Percentiles rank a stretch among this genome's conserved stretches.
Evolutionary conservation across 768 basidiomycete species (phyloP).

Genomic region (Lyophyllum decastes): DNA sequence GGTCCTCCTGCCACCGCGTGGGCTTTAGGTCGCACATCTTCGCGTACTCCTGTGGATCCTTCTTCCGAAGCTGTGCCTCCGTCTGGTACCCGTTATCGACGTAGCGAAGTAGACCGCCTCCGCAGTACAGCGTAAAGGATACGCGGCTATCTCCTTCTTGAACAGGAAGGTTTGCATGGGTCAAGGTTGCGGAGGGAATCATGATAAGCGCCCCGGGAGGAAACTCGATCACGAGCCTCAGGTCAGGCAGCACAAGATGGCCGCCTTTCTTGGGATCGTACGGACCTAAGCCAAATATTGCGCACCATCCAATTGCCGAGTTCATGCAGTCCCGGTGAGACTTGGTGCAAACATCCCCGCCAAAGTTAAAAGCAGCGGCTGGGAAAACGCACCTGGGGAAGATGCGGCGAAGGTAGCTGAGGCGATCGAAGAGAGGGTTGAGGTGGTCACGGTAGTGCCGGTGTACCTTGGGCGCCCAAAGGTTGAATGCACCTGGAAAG

Average conservation of each 20-base stretch:
- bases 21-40: too few relatives aligned
- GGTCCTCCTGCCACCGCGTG: too few relatives aligned
- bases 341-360: neutral
- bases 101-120: slow-evolving; percentile 1
- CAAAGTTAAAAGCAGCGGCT: neutral
- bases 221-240: slow-evolving; percentile 4
- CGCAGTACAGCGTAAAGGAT: slow-evolving; percentile 1
- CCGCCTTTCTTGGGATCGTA: slow-evolving; percentile 1
- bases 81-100: slow-evolving; percentile 5
- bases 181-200: slow-evolving; percentile 6
- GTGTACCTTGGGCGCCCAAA: neutral
- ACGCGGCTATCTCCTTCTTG: too few relatives aligned
- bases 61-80: neutral
- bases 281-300: neutral
- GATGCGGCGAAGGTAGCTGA: neutral
- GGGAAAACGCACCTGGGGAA: slow-evolving; percentile 3
- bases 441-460: neutral
- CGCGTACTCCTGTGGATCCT: neutral
- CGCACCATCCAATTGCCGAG: neutral
- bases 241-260: neutral
- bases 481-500: neutral
- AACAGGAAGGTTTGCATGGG: neutral
- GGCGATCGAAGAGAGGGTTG: too few relatives aligned
- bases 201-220: slow-evolving; percentile 3
- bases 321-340: too few relatives aligned